Evolutionary conservation across 2,329 filamentous ascomycete genomes (phyloP).

Genomic region (Claviceps sp.): DNA sequence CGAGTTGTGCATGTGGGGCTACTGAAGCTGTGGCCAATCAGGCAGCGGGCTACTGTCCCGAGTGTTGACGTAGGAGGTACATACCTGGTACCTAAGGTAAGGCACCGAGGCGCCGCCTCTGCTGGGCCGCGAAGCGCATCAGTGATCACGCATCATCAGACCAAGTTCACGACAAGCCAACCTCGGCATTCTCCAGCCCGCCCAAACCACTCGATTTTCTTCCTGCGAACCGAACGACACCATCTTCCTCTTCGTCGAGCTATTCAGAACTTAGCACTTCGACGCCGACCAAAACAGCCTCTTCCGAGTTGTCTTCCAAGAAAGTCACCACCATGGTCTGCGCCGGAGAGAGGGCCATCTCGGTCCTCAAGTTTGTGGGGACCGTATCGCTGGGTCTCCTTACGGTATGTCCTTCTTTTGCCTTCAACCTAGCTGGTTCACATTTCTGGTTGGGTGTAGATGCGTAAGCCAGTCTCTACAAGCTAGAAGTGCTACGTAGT

Average conservation of each 20-base stretch:
- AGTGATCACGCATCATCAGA: background rate
- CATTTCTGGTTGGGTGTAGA: no score
- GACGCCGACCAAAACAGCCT: background rate
- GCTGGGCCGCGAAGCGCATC: no score
- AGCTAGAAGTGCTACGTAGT: no score
- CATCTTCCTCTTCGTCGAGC: background rate
- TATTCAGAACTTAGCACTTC: background rate
- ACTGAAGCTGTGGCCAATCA: background rate
- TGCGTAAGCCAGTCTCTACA: no score
- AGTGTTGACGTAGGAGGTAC: background rate
- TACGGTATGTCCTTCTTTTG: slow-evolving; percentile 46
- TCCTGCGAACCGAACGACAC: background rate
- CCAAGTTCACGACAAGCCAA: background rate
- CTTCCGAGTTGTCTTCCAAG: no score
- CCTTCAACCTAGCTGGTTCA: background rate
- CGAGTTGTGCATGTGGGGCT: background rate
- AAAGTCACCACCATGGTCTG: slow-evolving; percentile 41
- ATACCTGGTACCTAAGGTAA: no score
- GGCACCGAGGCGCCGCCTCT: no score
- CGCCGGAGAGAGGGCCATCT: slow-evolving; percentile 41
- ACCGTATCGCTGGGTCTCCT: slow-evolving; percentile 78
- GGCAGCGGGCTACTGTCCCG: background rate
- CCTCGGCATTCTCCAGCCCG: no score
- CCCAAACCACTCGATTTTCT: no score
- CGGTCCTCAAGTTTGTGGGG: slow-evolving; percentile 82